phyloP scores from a whole-genome alignment of 192 early-diverging fungal species.

The Entrophospora sp. region DNA sequence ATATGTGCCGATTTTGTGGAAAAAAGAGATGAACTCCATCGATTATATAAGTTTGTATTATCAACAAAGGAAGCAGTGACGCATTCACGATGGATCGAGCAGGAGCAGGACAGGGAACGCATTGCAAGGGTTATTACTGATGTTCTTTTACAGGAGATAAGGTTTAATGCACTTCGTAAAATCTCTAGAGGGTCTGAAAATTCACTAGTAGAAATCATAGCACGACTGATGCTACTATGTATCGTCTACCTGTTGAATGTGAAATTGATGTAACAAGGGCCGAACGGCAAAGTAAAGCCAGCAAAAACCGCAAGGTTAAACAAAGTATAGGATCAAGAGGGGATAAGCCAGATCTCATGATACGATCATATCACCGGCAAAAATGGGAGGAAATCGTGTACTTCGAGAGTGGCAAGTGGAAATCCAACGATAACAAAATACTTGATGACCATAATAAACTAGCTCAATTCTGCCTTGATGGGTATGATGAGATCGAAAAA shows the following conservation, averaged over 20 bases:
- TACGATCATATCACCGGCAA: not conserved
- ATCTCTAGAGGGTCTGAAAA: constrained; percentile 2
- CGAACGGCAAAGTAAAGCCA: not conserved
- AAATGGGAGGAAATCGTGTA: constrained; percentile 4
- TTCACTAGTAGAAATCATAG: not conserved
- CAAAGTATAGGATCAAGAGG: constrained; percentile 5
- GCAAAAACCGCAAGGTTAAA: constrained; percentile 3
- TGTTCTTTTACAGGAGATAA: constrained; percentile 15
- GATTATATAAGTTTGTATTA: not conserved
- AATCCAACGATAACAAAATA: not conserved
- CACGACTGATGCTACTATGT: not conserved
- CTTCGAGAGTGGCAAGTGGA: constrained; percentile 7
- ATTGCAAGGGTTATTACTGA: not conserved
- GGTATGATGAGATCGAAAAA: not conserved
- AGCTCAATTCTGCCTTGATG: not conserved
- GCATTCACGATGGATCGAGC: not conserved
- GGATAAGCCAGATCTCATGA: constrained; percentile 7
- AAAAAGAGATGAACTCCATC: not conserved
- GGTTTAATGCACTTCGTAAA: not conserved
- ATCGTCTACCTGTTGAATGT: not conserved
- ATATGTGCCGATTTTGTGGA: not conserved
- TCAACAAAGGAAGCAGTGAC: not conserved
- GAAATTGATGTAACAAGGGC: not conserved
- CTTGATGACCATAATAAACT: constrained; percentile 7
- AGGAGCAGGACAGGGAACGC: not conserved